phyloP scores from a whole-genome alignment of 192 early-diverging fungal species.

The Chytriomyces sp. region DNA sequence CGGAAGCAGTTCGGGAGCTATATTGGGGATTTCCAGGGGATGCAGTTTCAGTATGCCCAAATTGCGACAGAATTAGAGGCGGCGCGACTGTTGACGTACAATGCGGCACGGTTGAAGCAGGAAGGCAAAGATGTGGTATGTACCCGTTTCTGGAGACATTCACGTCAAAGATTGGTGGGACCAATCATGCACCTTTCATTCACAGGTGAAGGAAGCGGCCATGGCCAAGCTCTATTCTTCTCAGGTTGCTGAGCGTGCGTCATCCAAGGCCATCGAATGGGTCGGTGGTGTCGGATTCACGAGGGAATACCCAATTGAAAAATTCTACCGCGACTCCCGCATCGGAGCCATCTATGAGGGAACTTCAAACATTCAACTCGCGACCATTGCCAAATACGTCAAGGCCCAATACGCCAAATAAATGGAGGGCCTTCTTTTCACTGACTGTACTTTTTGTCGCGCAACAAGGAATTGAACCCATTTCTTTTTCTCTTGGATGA shows the following conservation, averaged over 20 bases:
- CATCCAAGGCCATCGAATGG: constrained; percentile 93
- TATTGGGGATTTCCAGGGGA: constrained; percentile 83
- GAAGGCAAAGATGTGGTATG: constrained; percentile 80
- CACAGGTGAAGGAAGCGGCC: constrained; percentile 81
- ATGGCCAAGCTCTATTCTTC: constrained; percentile 98
- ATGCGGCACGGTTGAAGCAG: constrained; percentile 94
- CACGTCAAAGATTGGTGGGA: not conserved
- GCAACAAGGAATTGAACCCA: too few species aligned
- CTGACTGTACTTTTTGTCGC: too few species aligned
- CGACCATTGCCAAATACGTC: constrained; percentile 83
- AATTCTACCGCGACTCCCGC: constrained; percentile 95
- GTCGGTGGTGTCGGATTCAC: constrained; percentile 98
- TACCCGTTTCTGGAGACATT: not conserved
- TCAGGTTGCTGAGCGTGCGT: constrained; percentile 89
- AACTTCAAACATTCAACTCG: constrained; percentile 95
- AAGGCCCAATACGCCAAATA: constrained; percentile 42
- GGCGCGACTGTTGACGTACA: constrained; percentile 93
- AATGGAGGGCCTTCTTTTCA: too few species aligned
- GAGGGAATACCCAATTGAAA: constrained; percentile 79
- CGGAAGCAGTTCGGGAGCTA: constrained; percentile 87
- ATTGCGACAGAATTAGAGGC: constrained; percentile 95
- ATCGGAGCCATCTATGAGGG: constrained; percentile 96
- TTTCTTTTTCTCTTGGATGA: too few species aligned
- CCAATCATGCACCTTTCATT: not conserved
- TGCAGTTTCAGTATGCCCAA: constrained; percentile 81